Conservation (phyloP, 2,329 filamentous ascomycete species). For the Cordyceps tenuipes region DNA sequence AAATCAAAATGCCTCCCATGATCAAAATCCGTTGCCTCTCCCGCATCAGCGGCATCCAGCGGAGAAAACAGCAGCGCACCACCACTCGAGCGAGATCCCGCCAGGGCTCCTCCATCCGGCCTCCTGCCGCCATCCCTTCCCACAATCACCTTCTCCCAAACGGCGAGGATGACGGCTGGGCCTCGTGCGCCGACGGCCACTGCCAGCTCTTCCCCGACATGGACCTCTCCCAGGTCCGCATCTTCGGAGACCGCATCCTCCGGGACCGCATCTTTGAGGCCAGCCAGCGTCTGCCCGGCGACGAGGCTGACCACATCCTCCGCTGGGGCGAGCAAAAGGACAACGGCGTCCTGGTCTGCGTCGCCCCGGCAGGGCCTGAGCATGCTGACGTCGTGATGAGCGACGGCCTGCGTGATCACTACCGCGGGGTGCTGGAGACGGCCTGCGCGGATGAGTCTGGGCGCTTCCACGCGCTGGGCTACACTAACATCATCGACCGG, state of each 20-base stretch:
- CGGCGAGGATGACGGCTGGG: background rate
- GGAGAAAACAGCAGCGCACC: too few relatives aligned
- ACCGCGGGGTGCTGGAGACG: too few relatives aligned
- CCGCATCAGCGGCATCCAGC: too few relatives aligned
- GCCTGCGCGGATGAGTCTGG: too few relatives aligned
- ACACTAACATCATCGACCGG: background rate
- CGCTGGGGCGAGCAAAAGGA: conserved; percentile 12
- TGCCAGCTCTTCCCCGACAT: conserved; percentile 2
- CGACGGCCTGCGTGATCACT: too few relatives aligned
- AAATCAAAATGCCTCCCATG: too few relatives aligned
- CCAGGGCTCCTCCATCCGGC: background rate
- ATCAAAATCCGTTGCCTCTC: too few relatives aligned
- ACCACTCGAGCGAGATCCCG: too few relatives aligned
- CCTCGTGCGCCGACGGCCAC: background rate
- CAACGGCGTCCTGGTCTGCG: conserved; percentile 9
- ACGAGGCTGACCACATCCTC: conserved; percentile 13
- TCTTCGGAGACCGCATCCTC: background rate
- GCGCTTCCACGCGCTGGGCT: too few relatives aligned
- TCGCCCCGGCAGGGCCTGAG: too few relatives aligned
- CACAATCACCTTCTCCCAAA: background rate
- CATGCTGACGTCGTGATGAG: too few relatives aligned
- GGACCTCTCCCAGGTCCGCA: background rate
- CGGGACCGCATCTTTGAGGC: background rate
- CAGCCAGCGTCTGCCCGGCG: conserved; percentile 10
- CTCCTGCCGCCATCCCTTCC: background rate